Evolutionary conservation across 495 filamentous ascomycete genomes (phyloP), one percentile per base, ranked within the genome.

Genomic region (Pseudevernia furfuracea): DNA sequence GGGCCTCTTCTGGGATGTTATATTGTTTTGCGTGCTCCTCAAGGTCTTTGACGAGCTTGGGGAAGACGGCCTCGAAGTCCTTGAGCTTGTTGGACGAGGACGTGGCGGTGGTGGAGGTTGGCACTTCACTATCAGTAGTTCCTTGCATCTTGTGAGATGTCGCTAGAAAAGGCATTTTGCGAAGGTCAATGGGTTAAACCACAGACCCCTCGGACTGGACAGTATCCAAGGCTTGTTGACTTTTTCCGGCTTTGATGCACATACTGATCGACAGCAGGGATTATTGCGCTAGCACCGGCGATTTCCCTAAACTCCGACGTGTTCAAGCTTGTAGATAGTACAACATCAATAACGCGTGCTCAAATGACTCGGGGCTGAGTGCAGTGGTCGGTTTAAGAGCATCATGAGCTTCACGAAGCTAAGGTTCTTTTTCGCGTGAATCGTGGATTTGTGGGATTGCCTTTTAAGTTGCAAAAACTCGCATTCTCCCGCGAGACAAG

Each of bases 61-160:
- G 90, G 81, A 95, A 96, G 72, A 96, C 80, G 21, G 83, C 77
- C 80, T 98, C 94, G 73, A 98, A 98, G 62, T 94, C 86, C 68
- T 88, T 81, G 65, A 89, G 82, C 21, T 60, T 58, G 32, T 66
- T 38, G 62, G 62, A 39, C 5, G 62, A n/a, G 39, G 36, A 34
- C 25, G 87, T 88, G 53, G 87, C 88, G 53, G 68, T 80, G 71
- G 70, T 56, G 17, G 49, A 11, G 25, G 17, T 4, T 23, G 49
- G 28, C 2, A 21, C 32, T n/a, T 23, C 19, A 15, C 8, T 4
- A 9, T 55, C 52, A 3, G 52, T 55, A 21, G 4, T 17, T 34
- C 34, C 30, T 15, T 55, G 52, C 5, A 11, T 7, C 17, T 55
- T 55, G 1, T 55, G 52, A n/a, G 23, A 25, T 10, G 8, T 25